Evolutionary conservation across 164 flowering plant species (phyloP), one percentile per base, ranked within the genome.

Genomic region (Aristolochia fimbriata): DNA sequence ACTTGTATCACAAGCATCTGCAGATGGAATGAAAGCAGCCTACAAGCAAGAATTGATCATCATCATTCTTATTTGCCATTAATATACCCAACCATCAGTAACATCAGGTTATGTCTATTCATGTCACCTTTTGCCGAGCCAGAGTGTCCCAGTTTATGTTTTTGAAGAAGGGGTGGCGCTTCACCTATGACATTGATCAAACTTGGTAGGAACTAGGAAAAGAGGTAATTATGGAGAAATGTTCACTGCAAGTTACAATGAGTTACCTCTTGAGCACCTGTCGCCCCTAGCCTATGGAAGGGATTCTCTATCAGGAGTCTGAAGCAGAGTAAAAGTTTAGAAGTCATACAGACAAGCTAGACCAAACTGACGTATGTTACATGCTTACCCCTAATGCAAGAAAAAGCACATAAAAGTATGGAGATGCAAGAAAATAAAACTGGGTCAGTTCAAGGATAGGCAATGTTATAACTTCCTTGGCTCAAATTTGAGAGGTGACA

Each of bases 1-100:
- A 75, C 99, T 88, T 17, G 99, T 94, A 71, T 94, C 99, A 43
- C 65, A 82, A 47, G 83, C 81, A 70, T 75, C 73, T 43, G 88
- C 97, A 48, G 92, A 54, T 66, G 99, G 99, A 70, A 94, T 78
- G 68, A 94, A 94, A 70, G 84, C 81, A 61, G 99, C 99, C 97
- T 94, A 80, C 59, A 74, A 46, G 56, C 23, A 20, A 52, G 20
- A 52, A 20, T 51, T 20, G 30, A 23, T 27, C 13, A 22, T 52
- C 43, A 37, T 5, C 12, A 21, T 22, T 23, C 12, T 24, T 23
- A 52, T 4, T 11, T 22, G 1, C 4, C 19, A 52, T 27, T 12
- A 9, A 22, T 15, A 22, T 14, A 10, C 15, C 6, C 6, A 5
- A 15, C 23, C 27, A 22, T 22, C 15, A 17, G 15, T 22, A 22